These are phyloP conservation scores for Candida mesenterica DNA, from an alignment of 1,139 yeast species.

Conservation along the genomic window DNA sequence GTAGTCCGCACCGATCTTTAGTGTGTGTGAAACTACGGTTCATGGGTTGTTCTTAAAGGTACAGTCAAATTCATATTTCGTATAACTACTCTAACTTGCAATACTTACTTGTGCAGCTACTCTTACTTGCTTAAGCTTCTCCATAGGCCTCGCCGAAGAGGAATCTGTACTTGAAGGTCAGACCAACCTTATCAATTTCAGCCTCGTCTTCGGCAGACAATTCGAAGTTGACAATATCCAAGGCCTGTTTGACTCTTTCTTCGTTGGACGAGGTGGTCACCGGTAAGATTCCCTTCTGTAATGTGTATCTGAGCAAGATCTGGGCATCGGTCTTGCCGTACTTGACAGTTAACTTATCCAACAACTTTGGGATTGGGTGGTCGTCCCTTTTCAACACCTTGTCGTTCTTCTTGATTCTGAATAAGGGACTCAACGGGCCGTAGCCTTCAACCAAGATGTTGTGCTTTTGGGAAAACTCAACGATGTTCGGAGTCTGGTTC, in stretches of 20 bases:
- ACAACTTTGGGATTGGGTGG: conserved; percentile 16
- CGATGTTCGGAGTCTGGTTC: conserved; percentile 32
- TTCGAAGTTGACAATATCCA: conserved; percentile 43
- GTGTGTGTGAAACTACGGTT: no score
- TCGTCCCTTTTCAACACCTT: conserved; percentile 11
- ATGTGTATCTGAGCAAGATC: conserved; percentile 65
- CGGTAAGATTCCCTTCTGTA: conserved; percentile 62
- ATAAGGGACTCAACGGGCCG: conserved; percentile 41
- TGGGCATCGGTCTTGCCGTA: conserved; percentile 59
- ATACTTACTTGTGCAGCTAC: no score
- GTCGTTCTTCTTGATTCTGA: conserved; percentile 23
- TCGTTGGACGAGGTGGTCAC: conserved; percentile 66
- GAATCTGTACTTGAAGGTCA: conserved; percentile 21
- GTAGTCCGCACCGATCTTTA: no score
- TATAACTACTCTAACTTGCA: no score
- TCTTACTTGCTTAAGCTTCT: background rate
- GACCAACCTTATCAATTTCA: conserved; percentile 26
- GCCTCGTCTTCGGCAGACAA: conserved; percentile 27
- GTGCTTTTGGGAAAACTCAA: conserved; percentile 28
- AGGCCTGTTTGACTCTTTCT: conserved; percentile 54
- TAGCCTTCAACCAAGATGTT: conserved; percentile 39
- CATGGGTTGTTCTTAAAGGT: no score
- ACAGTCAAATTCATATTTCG: no score
- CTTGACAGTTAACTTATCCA: conserved; percentile 48
- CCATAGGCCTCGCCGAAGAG: conserved; percentile 14